These are phyloP conservation scores for Auxenochlorella pyrenoidosa DNA, from an alignment of 139 green algal genomes.

Conservation along the genomic window DNA sequence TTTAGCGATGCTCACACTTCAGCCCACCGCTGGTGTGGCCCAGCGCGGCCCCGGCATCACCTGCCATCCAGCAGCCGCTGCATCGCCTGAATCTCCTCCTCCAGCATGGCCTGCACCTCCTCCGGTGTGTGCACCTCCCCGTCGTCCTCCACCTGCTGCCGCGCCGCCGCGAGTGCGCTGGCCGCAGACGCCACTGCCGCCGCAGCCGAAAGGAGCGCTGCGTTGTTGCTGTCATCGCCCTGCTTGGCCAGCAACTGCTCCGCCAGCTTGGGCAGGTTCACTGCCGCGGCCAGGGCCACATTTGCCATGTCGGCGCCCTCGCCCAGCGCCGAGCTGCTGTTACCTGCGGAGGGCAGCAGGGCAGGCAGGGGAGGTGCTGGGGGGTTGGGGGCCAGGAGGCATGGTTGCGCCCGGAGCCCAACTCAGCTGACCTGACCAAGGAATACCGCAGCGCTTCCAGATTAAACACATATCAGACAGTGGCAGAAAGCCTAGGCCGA, in stretches of 20 bases:
- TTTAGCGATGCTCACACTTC: no score
- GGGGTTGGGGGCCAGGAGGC: background rate
- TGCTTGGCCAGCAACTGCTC: background rate
- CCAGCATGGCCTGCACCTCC: conserved; percentile 11
- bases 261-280: conserved; percentile 18
- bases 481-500: background rate
- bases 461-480: background rate
- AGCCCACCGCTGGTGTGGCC: background rate
- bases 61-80: conserved; percentile 20
- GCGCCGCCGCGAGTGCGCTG: background rate
- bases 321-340: background rate
- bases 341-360: background rate
- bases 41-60: no score
- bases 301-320: conserved; percentile 24
- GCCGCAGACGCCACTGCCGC: background rate
- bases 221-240: background rate
- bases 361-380: background rate
- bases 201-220: background rate
- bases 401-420: background rate
- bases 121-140: background rate
- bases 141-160: background rate
- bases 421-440: background rate
- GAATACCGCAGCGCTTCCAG: background rate
- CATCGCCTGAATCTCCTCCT: conserved; percentile 27
- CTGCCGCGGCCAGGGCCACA: background rate